A percentile compares a stretch with the other conserved stretches of the same genome.
phyloP scores from a whole-genome alignment of 208 protist genomes.

The Leishmania mexicana region DNA sequence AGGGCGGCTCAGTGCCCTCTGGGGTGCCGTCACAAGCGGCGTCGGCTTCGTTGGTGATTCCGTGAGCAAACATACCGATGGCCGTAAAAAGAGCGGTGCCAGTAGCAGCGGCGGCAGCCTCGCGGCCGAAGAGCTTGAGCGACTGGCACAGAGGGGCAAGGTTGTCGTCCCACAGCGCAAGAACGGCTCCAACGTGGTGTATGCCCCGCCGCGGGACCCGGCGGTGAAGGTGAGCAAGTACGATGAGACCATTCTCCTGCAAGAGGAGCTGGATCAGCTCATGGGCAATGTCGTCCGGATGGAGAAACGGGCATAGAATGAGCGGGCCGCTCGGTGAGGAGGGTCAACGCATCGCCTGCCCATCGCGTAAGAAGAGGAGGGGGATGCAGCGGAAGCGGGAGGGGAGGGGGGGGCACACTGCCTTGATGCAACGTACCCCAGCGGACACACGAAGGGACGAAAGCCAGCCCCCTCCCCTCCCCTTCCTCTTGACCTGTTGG shows the following conservation, averaged over 20 bases:
- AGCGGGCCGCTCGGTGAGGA: background rate
- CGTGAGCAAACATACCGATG: background rate
- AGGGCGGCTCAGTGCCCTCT: constrained; percentile 37
- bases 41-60: constrained; percentile 17
- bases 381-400: background rate
- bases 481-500: background rate
- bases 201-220: constrained; percentile 30
- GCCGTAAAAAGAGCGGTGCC: background rate
- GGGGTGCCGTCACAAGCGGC: constrained; percentile 27
- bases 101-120: background rate
- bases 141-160: constrained; percentile 22
- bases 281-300: constrained; percentile 10
- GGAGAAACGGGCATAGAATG: constrained; percentile 14
- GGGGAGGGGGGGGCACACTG: background rate
- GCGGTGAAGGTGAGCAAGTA: constrained; percentile 47
- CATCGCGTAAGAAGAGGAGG: background rate
- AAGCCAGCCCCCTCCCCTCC: background rate
- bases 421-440: background rate
- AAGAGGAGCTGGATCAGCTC: constrained; percentile 39
- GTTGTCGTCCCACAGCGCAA: constrained; percentile 19
- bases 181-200: constrained; percentile 22
- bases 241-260: constrained; percentile 37
- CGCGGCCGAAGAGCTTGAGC: constrained; percentile 12
- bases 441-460: background rate
- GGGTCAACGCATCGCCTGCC: background rate